phyloP scores from a whole-genome alignment of 257 asterid species.

The Misopates orontium region DNA sequence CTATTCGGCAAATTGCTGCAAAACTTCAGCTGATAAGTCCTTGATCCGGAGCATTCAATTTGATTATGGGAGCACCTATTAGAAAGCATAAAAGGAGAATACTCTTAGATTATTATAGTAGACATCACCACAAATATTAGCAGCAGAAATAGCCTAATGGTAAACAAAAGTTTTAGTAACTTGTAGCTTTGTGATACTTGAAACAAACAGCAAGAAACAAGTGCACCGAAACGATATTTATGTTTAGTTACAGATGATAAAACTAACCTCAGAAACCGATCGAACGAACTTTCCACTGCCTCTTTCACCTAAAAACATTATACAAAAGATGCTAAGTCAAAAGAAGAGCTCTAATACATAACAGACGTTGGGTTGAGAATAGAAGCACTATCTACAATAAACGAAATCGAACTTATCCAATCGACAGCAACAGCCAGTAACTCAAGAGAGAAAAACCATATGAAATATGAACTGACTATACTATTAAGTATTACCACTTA shows the following conservation, averaged over 20 bases:
- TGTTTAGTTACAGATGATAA: too few relatives aligned
- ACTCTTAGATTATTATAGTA: too few relatives aligned
- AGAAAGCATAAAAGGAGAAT: not conserved
- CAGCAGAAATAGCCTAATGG: not conserved
- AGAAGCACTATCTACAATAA: too few relatives aligned
- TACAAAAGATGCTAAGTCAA: constrained; percentile 6
- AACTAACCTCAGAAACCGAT: constrained; percentile 27
- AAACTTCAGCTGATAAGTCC: constrained; percentile 33
- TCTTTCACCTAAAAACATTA: constrained; percentile 62
- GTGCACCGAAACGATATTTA: too few relatives aligned
- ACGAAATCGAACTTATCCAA: not conserved
- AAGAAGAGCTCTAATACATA: not conserved
- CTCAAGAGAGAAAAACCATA: not conserved
- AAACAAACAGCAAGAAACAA: too few relatives aligned
- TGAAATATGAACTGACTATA: not conserved
- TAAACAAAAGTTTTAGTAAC: too few relatives aligned
- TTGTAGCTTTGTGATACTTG: too few relatives aligned
- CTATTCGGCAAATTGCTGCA: constrained; percentile 33
- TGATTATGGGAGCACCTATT: constrained; percentile 1
- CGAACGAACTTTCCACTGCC: constrained; percentile 47
- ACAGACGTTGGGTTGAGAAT: too few relatives aligned
- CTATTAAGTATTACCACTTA: not conserved
- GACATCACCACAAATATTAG: too few relatives aligned
- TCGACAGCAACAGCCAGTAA: not conserved
- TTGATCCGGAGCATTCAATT: not conserved